These are phyloP conservation scores for Aspergillus homomorphus DNA, from an alignment of 495 filamentous ascomycete species.

Conservation along the genomic window DNA sequence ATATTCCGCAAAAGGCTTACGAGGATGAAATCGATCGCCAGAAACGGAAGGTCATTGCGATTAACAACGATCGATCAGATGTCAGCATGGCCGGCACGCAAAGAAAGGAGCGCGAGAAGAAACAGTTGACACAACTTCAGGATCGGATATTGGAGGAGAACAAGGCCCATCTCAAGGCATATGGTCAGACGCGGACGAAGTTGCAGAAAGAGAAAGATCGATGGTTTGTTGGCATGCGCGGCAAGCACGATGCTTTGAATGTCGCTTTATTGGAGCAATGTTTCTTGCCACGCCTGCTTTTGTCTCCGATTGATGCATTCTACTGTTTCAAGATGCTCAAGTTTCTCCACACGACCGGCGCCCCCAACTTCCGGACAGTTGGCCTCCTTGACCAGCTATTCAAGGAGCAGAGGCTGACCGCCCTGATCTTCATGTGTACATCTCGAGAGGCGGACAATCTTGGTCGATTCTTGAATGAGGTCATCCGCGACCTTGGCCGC, in stretches of 20 bases:
- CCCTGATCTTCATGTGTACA: slow-evolving; percentile 82
- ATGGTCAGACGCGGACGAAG: slow-evolving; percentile 58
- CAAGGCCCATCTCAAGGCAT: slow-evolving; percentile 61
- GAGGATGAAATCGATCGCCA: slow-evolving; percentile 63
- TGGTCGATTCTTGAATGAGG: slow-evolving; percentile 78
- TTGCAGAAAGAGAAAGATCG: slow-evolving; percentile 72
- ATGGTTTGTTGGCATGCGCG: slow-evolving; percentile 67
- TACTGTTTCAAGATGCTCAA: slow-evolving; percentile 83
- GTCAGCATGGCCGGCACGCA: slow-evolving; percentile 58
- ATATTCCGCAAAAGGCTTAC: slow-evolving; percentile 70
- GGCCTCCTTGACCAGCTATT: slow-evolving; percentile 82
- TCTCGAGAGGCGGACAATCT: slow-evolving; percentile 87
- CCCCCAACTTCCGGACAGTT: slow-evolving; percentile 83
- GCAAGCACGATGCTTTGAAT: slow-evolving; percentile 64
- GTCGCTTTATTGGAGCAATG: slow-evolving; percentile 82
- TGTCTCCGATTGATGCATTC: slow-evolving; percentile 82
- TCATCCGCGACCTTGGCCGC: slow-evolving; percentile 69
- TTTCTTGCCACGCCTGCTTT: slow-evolving; percentile 76
- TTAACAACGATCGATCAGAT: slow-evolving; percentile 70
- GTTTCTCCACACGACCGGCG: slow-evolving; percentile 76
- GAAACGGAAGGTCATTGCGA: slow-evolving; percentile 54
- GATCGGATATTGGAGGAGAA: slow-evolving; percentile 67
- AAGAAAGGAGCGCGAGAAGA: slow-evolving; percentile 63
- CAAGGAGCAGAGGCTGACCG: slow-evolving; percentile 69
- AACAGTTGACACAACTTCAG: slow-evolving; percentile 54